These are phyloP conservation scores for Psilocybe sp. DNA, from an alignment of 768 basidiomycete species.

Conservation along the genomic window DNA sequence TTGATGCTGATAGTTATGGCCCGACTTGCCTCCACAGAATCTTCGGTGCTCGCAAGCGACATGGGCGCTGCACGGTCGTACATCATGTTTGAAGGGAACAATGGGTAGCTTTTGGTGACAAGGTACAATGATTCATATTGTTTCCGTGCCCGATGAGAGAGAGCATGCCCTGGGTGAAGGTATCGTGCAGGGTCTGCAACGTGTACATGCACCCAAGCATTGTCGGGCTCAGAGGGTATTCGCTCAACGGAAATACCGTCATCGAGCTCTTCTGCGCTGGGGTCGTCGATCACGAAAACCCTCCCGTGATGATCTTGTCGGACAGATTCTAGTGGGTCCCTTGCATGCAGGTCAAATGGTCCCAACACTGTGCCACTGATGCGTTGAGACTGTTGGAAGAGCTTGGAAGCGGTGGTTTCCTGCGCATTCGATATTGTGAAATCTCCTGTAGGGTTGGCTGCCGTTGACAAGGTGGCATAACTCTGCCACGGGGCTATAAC, in stretches of 20 bases:
- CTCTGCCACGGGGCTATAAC: constrained; percentile 83
- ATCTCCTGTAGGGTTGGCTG: constrained; percentile 32
- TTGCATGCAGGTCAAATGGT: constrained; percentile 59
- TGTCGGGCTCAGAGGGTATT: constrained; percentile 55
- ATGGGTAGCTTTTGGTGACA: constrained; percentile 56
- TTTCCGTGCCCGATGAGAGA: constrained; percentile 56
- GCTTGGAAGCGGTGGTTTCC: constrained; percentile 21
- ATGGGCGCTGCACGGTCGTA: constrained; percentile 38
- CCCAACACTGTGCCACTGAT: constrained; percentile 37
- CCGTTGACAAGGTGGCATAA: constrained; percentile 36
- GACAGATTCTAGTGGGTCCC: constrained; percentile 64
- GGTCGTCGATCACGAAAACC: constrained; percentile 87
- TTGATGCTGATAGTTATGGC: constrained; percentile 82
- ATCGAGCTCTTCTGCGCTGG: constrained; percentile 80
- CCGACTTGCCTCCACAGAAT: constrained; percentile 38
- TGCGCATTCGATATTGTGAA: constrained; percentile 25
- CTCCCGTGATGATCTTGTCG: constrained; percentile 82
- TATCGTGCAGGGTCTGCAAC: constrained; percentile 88
- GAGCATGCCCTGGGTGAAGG: constrained; percentile 65
- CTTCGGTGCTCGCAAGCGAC: constrained; percentile 32
- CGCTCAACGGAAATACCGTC: constrained; percentile 86
- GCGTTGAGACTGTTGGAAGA: constrained; percentile 21
- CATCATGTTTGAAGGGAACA: constrained; percentile 66
- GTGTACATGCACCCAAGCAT: constrained; percentile 84
- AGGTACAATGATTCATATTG: constrained; percentile 61